phyloP scores from a whole-genome alignment of 2,329 filamentous ascomycete species.

The Aspergillus melleus region DNA sequence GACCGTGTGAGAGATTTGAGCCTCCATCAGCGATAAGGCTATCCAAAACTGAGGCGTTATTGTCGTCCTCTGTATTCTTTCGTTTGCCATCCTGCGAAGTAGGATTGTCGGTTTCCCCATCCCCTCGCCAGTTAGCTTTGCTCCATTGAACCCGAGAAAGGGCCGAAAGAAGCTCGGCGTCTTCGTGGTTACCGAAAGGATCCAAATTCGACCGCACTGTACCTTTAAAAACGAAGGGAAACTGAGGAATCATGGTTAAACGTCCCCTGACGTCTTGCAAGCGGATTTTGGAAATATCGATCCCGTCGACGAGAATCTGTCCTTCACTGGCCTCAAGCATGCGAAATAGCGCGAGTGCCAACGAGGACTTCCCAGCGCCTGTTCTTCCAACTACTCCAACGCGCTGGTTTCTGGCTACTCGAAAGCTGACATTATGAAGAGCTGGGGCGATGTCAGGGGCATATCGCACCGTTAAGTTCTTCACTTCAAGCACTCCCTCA shows the following conservation, averaged over 20 bases:
- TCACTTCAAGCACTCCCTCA: slow-evolving; percentile 70
- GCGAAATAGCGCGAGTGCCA: slow-evolving; percentile 33
- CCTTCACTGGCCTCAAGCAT: slow-evolving; percentile 30
- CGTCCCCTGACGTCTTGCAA: slow-evolving; percentile 66
- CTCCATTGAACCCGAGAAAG: slow-evolving; percentile 64
- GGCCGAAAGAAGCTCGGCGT: slow-evolving; percentile 68
- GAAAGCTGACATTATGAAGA: slow-evolving; percentile 27
- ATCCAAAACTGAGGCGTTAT: not conserved
- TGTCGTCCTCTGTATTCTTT: not conserved
- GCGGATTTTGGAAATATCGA: slow-evolving; percentile 51
- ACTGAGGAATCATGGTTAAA: slow-evolving; percentile 78
- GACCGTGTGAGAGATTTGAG: slow-evolving; percentile 48
- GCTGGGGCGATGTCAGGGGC: slow-evolving; percentile 63
- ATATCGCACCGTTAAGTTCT: slow-evolving; percentile 70
- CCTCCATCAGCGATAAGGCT: not conserved
- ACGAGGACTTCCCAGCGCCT: slow-evolving; percentile 36
- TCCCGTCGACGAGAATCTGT: slow-evolving; percentile 30
- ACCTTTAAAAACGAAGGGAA: slow-evolving; percentile 79
- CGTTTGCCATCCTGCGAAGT: too few relatives aligned
- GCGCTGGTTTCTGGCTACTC: slow-evolving; percentile 26
- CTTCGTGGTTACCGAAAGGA: slow-evolving; percentile 69
- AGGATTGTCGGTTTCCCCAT: not conserved
- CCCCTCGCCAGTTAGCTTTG: not conserved
- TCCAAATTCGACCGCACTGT: slow-evolving; percentile 76
- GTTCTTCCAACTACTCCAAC: slow-evolving; percentile 37